Evolutionary conservation across 1,284 basidiomycete genomes (phyloP), one percentile per base, ranked within the genome.

Genomic region (Naganishia liquefaciens): DNA sequence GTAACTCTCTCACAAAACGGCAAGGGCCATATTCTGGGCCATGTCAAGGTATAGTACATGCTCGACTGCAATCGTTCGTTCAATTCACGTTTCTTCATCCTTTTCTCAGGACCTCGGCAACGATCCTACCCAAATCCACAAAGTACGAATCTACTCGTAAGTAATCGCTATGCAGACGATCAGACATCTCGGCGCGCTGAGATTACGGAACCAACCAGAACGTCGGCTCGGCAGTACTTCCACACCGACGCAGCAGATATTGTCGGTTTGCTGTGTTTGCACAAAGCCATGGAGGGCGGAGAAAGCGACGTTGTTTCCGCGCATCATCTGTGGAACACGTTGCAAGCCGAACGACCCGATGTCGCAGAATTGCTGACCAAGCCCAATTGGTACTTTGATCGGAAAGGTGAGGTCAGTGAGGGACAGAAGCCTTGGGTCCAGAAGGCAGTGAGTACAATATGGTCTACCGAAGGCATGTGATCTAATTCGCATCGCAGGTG

Each of bases 251-350:
- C 63, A 39, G 66, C 70, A 60, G 78, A 78, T 30, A 72, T 80
- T 21, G 76, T 81, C 60, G 80, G 80, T 5, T 72, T 82, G 3
- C 74, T 81, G 15, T 82, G 81, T 57, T 75, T 82, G 15, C 75
- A 78, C 71, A 75, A 74, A 52, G 78, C 81, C 1, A 73, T 75
- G 51, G 76, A 80, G 66, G 81, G 81, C 1, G 81, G 81, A 50
- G 80, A 81, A 65, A 72, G 70, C 27, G 80, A 82, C 68, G 78
- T 81, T 44, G 79, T 77, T 27, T 79, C 77, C 0, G 72, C 77
- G 1, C 81, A 82, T 65, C 67, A 75, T 25, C 66, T 81, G 11
- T 82, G 76, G 77, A 81, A 81, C 71, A 74, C 75, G 7, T 69
- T 82, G 1, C 80, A 81, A 69, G 66, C 63, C 3, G 72, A 79